Base-by-base conservation (phyloP, 352 stramenopile genomes). In the Globisporangium uncinulatum region DNA sequence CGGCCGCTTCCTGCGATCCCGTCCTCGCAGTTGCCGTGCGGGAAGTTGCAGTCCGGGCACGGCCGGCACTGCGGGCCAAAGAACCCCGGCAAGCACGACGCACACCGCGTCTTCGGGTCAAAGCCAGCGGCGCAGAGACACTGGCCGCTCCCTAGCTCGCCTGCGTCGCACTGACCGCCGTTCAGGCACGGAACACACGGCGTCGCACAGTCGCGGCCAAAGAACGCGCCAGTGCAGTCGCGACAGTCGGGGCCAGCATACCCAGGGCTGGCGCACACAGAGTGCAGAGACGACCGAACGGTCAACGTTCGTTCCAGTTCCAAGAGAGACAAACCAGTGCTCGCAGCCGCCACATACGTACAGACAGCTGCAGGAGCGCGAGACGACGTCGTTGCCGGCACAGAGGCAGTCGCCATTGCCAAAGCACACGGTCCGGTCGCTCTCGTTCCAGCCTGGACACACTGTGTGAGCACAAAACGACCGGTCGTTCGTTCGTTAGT, bases 21-120 rank as follows among this genome's bases (percentile, higher is more conserved):
- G 56, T 94, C 86, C 43, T 94, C 83, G 56, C 86, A 96, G 47
- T 87, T 87, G 54, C 86, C 86, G 56, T 92, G 76, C 6, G 82
- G 83, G 46, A 91, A 90, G 51, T 96, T 93, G 63, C 86, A 96
- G 55, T 86, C 65, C 2, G 77, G 72, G 53, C 86, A 96, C n/a
- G 71, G 70, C 29, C 74, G 62, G 62, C 86, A 96, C 44, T 76
- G 80, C 10, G 74, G 56, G 20, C 86, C 86, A 53, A 74, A 96
- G 59, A 74, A 94, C 2, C 72, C 70, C 3, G 86, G 80, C 17
- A 96, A 68, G 66, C 86, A 96, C 51, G 82, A 86, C 14, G 71
- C 79, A 51, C 86, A 96, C 3, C 81, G 69, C 17, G 79, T 88
- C 15, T 74, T 59, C 0, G 86, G 83, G 52, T 96, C 79, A 54